Percentiles rank a stretch among this genome's conserved stretches.
Evolutionary conservation across 306 rosid species (phyloP).

Genomic region (Begonia loranthoides): DNA sequence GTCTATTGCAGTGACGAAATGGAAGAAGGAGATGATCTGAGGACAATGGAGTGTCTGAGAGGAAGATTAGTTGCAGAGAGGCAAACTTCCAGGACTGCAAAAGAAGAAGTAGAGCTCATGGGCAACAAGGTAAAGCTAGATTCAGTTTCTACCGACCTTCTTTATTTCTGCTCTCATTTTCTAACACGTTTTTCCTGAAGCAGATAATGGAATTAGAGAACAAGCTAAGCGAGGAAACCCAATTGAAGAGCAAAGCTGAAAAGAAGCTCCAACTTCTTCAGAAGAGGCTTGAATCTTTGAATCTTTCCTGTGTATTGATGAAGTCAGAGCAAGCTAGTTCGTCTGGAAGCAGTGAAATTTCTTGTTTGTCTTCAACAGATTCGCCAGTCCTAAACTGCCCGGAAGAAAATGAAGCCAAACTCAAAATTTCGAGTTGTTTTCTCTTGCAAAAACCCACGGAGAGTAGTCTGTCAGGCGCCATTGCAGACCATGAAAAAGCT

Average conservation of each 20-base stretch:
- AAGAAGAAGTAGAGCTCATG: conserved; percentile 39
- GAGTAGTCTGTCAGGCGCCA: neutral
- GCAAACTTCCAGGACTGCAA: conserved; percentile 72
- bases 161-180: neutral
- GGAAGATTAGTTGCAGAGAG: conserved; percentile 88
- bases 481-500: neutral
- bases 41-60: conserved; percentile 61
- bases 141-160: neutral
- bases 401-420: conserved; percentile 20
- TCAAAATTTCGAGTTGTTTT: conserved; percentile 10
- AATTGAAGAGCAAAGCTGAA: conserved; percentile 54
- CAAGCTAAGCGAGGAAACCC: conserved; percentile 44
- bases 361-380: conserved; percentile 7
- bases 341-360: conserved; percentile 31
- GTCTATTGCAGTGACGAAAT: conserved; percentile 28
- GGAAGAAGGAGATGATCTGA: conserved; percentile 43
- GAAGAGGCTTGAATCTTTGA: conserved; percentile 47
- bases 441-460: neutral
- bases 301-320: conserved; percentile 17
- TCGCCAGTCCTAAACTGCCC: conserved; percentile 23
- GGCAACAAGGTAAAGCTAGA: conserved; percentile 37
- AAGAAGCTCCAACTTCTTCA: conserved; percentile 45
- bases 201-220: conserved; percentile 66
- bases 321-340: conserved; percentile 30
- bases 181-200: neutral